Evolutionary conservation across 1,284 basidiomycete species (phyloP).

Genomic region (Pseudozyma sp.): DNA sequence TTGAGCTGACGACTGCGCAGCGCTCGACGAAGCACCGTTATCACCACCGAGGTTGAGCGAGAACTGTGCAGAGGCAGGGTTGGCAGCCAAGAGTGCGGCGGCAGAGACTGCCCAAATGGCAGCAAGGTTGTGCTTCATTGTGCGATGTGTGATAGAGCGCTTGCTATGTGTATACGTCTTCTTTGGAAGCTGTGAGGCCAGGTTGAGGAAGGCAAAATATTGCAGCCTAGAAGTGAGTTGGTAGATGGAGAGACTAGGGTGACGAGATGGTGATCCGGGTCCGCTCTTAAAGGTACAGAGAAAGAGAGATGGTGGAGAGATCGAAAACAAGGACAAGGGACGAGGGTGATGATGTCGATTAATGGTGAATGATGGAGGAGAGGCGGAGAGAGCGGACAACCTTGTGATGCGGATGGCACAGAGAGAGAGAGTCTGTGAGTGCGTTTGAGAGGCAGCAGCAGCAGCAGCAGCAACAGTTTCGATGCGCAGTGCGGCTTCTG

Average conservation of each 20-base stretch:
- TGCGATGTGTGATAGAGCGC: not conserved
- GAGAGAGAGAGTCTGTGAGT: not conserved
- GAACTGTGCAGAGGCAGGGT: slow-evolving; percentile 22
- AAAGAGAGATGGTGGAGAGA: not conserved
- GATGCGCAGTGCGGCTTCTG: not conserved
- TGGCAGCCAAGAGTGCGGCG: slow-evolving; percentile 30
- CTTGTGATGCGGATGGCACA: not conserved
- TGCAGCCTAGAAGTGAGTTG: no score
- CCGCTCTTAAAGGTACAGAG: not conserved
- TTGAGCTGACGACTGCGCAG: slow-evolving; percentile 17
- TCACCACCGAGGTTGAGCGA: slow-evolving; percentile 29
- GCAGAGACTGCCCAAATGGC: slow-evolving; percentile 29
- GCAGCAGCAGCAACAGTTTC: slow-evolving; percentile 2
- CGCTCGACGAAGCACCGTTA: not conserved
- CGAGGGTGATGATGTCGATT: not conserved
- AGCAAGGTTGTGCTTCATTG: slow-evolving; percentile 33
- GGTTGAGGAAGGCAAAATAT: no score
- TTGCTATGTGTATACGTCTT: no score
- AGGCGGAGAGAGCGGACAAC: not conserved
- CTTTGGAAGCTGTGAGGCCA: no score
- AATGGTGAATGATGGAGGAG: not conserved
- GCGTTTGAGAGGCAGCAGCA: not conserved
- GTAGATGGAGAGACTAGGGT: no score
- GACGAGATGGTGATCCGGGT: no score
- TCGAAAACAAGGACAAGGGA: not conserved